Percentiles rank a stretch among this genome's conserved stretches.
Evolutionary conservation across 163 green algal species (phyloP).

Genomic region (Scenedesmus sp.): DNA sequence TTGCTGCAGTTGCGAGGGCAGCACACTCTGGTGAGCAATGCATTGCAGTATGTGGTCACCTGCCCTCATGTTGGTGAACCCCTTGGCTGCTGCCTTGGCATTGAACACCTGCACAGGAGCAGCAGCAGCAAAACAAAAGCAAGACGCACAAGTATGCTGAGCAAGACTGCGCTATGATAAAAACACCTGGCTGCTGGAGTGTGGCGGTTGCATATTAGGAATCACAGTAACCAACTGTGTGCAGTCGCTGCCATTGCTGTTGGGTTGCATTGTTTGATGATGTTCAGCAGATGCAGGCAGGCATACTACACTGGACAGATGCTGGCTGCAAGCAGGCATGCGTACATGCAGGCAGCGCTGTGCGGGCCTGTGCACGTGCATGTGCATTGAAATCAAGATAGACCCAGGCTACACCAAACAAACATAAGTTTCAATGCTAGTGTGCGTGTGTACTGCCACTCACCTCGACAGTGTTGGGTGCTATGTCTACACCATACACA

Average conservation of each 20-base stretch:
- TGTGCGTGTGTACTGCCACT: background rate
- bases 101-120: slow-evolving; percentile 20
- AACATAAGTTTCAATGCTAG: no score
- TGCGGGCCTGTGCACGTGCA: background rate
- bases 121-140: background rate
- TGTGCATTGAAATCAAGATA: background rate
- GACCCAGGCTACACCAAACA: no score
- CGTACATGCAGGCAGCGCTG: background rate
- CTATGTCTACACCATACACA: slow-evolving; percentile 17
- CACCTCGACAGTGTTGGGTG: background rate
- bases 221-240: no score
- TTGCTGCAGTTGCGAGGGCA: no score
- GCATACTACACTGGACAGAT: no score
- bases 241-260: no score
- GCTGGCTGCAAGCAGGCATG: background rate
- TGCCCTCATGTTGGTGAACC: slow-evolving; percentile 17
- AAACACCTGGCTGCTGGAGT: no score
- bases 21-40: no score
- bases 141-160: background rate
- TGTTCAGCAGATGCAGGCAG: no score
- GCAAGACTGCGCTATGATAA: background rate
- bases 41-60: background rate
- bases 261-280: no score
- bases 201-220: no score
- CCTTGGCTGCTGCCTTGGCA: slow-evolving; percentile 16